Evolutionary conservation across 75 land plant genomes (phyloP), one percentile per base, ranked within the genome.

Genomic region (Chamaecyparis obtusa): DNA sequence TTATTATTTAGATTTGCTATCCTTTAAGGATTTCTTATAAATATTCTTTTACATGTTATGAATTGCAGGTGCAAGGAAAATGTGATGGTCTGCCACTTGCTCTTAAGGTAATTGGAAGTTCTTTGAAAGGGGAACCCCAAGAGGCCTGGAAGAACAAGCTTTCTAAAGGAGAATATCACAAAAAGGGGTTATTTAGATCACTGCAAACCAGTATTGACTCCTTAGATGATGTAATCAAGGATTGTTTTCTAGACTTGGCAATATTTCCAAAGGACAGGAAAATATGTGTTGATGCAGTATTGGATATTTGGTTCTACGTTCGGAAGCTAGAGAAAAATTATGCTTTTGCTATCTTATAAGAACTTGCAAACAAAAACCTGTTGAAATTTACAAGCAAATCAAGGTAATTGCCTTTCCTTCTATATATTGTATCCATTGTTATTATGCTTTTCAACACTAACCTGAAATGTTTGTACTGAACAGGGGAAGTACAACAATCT

Each of bases 211-310:
- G 55, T 51, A 51, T 14, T 51, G 55, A 51, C 55, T 51, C 55
- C 55, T 51, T 51, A 13, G 16, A 64, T 2, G 41, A 64, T 32
- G 75, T 64, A 64, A 91, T 88, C 5, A 88, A 85, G 83, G 93
- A 94, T 74, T 94, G 95, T 51, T 92, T 92, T 83, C 56, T 92
- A 69, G 95, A 94, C 71, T 85, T 94, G 81, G 92, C 90, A 3
- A 67, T 89, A 21, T 94, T 94, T 85, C 93, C 93, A 0, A 93
- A 94, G 83, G 93, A 51, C 55, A 51, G 55, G 1, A 51, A 51
- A 51, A 51, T 51, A 51, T 51, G 55, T 51, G 55, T 51, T 21
- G 93, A 90, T 87, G 82, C 91, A 3, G 89, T 94, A 0, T 87
- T 94, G 80, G 91, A 89, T 64, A 82, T 94, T 35, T 94, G 95